phyloP scores from a whole-genome alignment of 2,329 filamentous ascomycete species.

The Arthroderma sp. region DNA sequence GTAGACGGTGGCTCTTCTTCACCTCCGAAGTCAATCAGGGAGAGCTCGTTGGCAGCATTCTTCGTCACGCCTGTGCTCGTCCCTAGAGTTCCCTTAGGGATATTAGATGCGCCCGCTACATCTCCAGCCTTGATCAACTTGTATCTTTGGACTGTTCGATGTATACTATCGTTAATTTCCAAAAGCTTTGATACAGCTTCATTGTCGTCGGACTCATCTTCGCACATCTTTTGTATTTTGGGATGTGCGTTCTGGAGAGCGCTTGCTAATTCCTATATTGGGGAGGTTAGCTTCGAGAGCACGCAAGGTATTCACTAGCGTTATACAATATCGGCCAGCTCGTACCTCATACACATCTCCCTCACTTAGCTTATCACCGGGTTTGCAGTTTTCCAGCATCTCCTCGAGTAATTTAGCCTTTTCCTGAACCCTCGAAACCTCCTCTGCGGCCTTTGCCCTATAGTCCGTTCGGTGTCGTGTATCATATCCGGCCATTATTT shows the following conservation, averaged over 20 bases:
- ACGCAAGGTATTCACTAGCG: not conserved
- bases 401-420: conserved; percentile 89
- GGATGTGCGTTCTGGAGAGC: conserved; percentile 87
- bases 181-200: conserved; percentile 91
- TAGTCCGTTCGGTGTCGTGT: conserved; percentile 94
- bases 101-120: conserved; percentile 65
- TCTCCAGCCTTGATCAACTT: conserved; percentile 95
- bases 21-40: conserved; percentile 81
- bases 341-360: conserved; percentile 56
- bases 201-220: conserved; percentile 93
- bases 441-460: conserved; percentile 90
- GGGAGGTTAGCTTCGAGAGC: conserved; percentile 6
- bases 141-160: conserved; percentile 89
- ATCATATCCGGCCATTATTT: conserved; percentile 97
- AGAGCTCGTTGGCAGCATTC: conserved; percentile 65
- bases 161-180: conserved; percentile 98
- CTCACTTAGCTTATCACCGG: conserved; percentile 64
- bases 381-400: conserved; percentile 70
- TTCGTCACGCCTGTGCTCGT: conserved; percentile 53
- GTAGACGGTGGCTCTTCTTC: conserved; percentile 45
- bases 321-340: conserved; percentile 17
- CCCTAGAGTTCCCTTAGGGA: conserved; percentile 68
- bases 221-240: conserved; percentile 99
- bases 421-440: conserved; percentile 87
- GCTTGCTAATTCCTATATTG: conserved; percentile 63